Evolutionary conservation across 2,329 filamentous ascomycete species (phyloP).

Genomic region (Paracamarosporium sp.): DNA sequence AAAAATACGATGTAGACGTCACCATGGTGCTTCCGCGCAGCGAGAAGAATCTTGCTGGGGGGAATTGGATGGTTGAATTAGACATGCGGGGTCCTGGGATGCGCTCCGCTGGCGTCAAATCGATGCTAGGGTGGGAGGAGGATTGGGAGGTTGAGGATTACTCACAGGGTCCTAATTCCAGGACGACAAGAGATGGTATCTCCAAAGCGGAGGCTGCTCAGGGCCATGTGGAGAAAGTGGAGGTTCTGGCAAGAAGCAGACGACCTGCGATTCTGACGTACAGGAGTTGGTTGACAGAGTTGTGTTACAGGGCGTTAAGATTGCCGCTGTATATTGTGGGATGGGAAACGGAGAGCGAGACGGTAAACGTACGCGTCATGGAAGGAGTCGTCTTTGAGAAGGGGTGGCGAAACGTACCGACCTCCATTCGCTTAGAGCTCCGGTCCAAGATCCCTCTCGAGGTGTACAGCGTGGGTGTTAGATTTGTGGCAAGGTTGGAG

Average conservation of each 20-base stretch:
- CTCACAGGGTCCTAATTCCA: constrained; percentile 19
- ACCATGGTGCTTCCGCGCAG: constrained; percentile 80
- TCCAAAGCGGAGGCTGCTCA: not conserved
- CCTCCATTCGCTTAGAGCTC: constrained; percentile 68
- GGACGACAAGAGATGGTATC: constrained; percentile 13
- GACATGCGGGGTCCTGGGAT: constrained; percentile 61
- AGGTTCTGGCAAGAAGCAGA: constrained; percentile 59
- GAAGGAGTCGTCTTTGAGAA: constrained; percentile 72
- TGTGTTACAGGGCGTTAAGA: constrained; percentile 32
- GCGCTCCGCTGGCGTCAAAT: constrained; percentile 17
- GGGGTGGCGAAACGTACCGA: constrained; percentile 61
- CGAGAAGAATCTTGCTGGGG: constrained; percentile 73
- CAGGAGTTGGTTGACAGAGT: constrained; percentile 58
- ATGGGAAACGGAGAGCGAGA: constrained; percentile 68
- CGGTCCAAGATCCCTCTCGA: constrained; percentile 74
- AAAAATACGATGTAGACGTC: constrained; percentile 85
- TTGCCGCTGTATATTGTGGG: constrained; percentile 75
- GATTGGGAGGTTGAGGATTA: constrained; percentile 37
- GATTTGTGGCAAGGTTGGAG: constrained; percentile 75
- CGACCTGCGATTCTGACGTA: constrained; percentile 84
- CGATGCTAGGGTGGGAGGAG: constrained; percentile 38
- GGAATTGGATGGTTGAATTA: constrained; percentile 95
- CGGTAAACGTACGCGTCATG: constrained; percentile 72
- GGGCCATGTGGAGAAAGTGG: constrained; percentile 18
- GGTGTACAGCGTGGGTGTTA: constrained; percentile 73